Base-by-base conservation (phyloP, 495 filamentous ascomycete species). In the Hyaloscypha bicolor region DNA sequence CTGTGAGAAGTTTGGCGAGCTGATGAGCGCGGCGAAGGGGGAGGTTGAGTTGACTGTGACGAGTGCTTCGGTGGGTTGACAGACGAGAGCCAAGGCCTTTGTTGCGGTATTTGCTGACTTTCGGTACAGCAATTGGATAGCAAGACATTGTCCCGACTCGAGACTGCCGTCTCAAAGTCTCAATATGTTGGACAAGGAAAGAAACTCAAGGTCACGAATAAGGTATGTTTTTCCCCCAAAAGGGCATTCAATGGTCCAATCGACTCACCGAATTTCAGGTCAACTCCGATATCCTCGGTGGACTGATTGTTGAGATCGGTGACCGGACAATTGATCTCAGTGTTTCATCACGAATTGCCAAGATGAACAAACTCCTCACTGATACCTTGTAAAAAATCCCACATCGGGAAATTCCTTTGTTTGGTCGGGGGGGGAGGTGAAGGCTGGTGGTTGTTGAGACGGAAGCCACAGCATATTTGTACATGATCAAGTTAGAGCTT, bases 301-400 rank as follows among this genome's bases (percentile, higher is more conserved):
- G 95, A 25, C 89, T 99, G 60, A 80, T 99, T 69, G 95, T 99
- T 74, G 94, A 99, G 80, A 91, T 99, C 73, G 94, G 93, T 74
- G 96, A 97, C 85, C 91, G 96, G 74, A 98, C 95, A 76, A 95
- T 99, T 76, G 95, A 99, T 81, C 90, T 97, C 67, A 94, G 90
- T 82, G 93, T 99, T 72, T 95, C 95, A 16, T 83, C 92, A 76
- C 95, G 93, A 88, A 91, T 99, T 81, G 84, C 91, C 79, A 96
- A 93, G 87, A 90, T 98, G 88, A 99, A 98, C 91, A 99, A 99
- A 89, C 90, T 97, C 76, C 90, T 99, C 74, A 93, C 86, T 69
- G 96, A 99, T 83, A 86, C 91, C 77, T 82, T 98, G 89, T 99
- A 93, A 93, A 93, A 63, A 63, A 59, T 62, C 60, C 35, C 45